Evolutionary conservation across 106 monocot genomes (phyloP), one percentile per base, ranked within the genome.

Genomic region (Agapanthus africanus): DNA sequence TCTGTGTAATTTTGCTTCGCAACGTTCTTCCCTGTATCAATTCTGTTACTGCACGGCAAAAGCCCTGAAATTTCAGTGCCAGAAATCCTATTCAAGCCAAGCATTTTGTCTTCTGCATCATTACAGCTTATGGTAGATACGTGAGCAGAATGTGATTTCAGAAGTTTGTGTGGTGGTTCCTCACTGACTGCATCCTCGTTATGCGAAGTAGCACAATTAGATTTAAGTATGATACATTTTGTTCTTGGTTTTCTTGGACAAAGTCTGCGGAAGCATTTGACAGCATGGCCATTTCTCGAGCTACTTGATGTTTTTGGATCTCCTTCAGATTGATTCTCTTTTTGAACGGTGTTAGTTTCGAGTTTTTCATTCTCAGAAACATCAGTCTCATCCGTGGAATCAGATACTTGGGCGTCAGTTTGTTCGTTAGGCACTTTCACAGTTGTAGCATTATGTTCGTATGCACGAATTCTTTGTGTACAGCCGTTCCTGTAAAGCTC

Each of bases 391-490:
- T 66, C 26, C 30, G 28, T 44, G 42, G 6, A 28, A 28, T 41
- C 30, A 5, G 4, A 2, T 7, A 18, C 32, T 41, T 41, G 66
- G 28, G 35, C 68, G 46, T 68, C 63, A 50, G 4, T 80, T 74
- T 77, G 31, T 13, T 28, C 72, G 50, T 21, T 26, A 62, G 44
- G 37, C 23, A 52, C 30, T 63, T 71, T 72, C 13, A 65, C 42
- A 33, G 60, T 37, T 21, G 42, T 19, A 71, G 8, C 38, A 52
- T 76, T 79, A 41, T 79, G 83, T 34, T 87, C 87, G 33, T 84
- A 56, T 30, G 90, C 90, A 60, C 79, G 83, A 52, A 86, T 87
- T 7, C 90, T 76, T 31, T 90, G 90, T 37, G 86, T 90, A 66
- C 79, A 84, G 6, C 86, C 84, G 52, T 81, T 91, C 40, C 72